Conservation (phyloP, 2,329 filamentous ascomycete species). For the Calycina herbarum region DNA sequence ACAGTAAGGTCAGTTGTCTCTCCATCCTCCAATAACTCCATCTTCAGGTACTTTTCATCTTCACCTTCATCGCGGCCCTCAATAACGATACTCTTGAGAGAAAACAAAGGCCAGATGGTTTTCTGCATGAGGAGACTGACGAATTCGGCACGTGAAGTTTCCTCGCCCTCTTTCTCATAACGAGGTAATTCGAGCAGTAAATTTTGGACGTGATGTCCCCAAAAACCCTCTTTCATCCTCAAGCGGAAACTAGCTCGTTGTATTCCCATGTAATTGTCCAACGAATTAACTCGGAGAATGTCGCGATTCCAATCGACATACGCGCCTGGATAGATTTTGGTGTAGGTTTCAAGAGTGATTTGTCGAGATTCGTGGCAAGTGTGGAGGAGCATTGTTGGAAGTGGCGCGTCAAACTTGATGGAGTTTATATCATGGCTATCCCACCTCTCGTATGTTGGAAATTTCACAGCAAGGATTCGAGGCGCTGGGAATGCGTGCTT, state of each 20-base stretch:
- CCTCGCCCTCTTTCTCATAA: no score
- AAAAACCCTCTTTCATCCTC: background rate
- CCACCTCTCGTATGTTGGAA: background rate
- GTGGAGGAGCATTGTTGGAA: background rate
- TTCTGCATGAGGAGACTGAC: background rate
- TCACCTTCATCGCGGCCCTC: background rate
- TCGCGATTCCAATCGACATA: background rate
- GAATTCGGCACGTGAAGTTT: background rate
- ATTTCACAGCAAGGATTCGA: background rate
- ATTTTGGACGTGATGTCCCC: background rate
- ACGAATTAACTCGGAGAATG: background rate
- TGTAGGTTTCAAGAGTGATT: background rate
- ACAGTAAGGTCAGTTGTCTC: background rate
- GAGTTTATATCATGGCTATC: background rate
- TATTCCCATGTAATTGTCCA: background rate
- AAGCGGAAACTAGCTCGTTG: no score
- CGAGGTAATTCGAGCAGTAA: background rate
- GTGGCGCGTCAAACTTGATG: background rate
- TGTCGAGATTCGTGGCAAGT: conserved; percentile 2
- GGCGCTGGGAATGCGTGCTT: background rate
- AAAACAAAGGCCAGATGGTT: background rate
- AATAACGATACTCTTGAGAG: background rate
- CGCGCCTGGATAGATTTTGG: background rate
- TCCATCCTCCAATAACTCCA: background rate
- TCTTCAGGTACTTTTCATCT: background rate